Evolutionary conservation across 139 green algal species (phyloP).

Genomic region (Auxenochlorella protothecoides): DNA sequence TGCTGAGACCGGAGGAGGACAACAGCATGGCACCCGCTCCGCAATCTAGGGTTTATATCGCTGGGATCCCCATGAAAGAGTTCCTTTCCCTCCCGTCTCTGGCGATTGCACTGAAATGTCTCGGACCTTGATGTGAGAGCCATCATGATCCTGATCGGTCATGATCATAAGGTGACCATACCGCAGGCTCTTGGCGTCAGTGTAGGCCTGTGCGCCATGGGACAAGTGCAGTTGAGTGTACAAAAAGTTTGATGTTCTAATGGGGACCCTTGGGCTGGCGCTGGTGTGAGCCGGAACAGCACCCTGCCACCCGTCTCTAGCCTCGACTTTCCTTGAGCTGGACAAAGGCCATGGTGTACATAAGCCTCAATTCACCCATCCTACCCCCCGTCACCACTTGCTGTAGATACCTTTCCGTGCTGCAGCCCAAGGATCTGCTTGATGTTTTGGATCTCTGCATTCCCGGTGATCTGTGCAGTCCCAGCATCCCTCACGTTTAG

Average conservation of each 20-base stretch:
- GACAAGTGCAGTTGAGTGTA: not conserved
- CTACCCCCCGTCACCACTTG: not conserved
- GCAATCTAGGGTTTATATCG: not conserved
- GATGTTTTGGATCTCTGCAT: slow-evolving; percentile 95
- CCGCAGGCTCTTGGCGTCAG: slow-evolving; percentile 78
- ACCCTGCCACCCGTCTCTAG: too few species aligned
- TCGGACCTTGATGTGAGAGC: slow-evolving; percentile 91
- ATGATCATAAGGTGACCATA: slow-evolving; percentile 99
- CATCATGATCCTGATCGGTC: slow-evolving; percentile 99
- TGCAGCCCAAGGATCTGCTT: slow-evolving; percentile 99
- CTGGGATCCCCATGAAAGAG: not conserved
- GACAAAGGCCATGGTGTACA: too few species aligned
- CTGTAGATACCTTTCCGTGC: slow-evolving; percentile 70
- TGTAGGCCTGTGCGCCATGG: slow-evolving; percentile 64
- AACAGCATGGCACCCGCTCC: too few species aligned
- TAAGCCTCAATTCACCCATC: not conserved
- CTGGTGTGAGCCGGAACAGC: too few species aligned
- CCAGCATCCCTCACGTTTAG: slow-evolving; percentile 96
- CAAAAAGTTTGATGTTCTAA: too few species aligned
- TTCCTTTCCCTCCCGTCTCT: not conserved
- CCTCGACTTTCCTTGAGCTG: too few species aligned
- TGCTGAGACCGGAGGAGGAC: not conserved
- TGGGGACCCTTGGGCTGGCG: too few species aligned
- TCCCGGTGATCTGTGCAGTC: slow-evolving; percentile 80
- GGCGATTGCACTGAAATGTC: not conserved